phyloP scores from a whole-genome alignment of 306 rosid genomes.

The Rosa lucieae region DNA sequence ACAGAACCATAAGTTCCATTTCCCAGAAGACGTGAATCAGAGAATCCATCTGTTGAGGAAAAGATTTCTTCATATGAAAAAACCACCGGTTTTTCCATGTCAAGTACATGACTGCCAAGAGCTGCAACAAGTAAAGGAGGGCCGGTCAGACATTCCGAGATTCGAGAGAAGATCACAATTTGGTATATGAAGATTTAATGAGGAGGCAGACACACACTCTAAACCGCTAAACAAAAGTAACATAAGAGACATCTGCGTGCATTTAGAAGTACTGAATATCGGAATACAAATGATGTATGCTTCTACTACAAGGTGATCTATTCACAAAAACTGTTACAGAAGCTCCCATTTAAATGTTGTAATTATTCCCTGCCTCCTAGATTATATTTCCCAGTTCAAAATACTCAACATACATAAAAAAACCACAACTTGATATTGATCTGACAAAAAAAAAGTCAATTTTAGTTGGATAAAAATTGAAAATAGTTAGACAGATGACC shows the following conservation, averaged over 20 bases:
- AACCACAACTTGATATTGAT: conserved; percentile 7
- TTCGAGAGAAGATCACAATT: conserved; percentile 15
- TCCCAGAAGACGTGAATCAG: conserved; percentile 88
- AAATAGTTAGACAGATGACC: conserved; percentile 42
- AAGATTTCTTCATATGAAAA: conserved; percentile 76
- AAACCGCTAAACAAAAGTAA: not conserved
- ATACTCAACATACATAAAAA: not conserved
- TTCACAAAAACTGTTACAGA: not conserved
- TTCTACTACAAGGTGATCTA: not conserved
- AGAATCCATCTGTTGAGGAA: conserved; percentile 75
- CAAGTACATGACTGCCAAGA: conserved; percentile 61
- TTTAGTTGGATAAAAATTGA: not conserved
- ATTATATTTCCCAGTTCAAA: not conserved
- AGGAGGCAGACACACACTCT: not conserved
- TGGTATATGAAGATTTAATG: not conserved
- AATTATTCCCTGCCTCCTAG: not conserved
- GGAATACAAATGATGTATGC: not conserved
- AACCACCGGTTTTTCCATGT: conserved; percentile 79
- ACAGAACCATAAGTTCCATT: conserved; percentile 97
- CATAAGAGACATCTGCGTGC: not conserved
- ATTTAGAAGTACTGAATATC: not conserved
- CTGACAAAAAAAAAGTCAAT: conserved; percentile 2
- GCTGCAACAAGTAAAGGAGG: conserved; percentile 47
- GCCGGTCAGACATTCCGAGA: conserved; percentile 13
- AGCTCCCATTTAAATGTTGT: not conserved